Evolutionary conservation across 495 filamentous ascomycete species (phyloP).

Genomic region (Talaromyces trachyspermus): DNA sequence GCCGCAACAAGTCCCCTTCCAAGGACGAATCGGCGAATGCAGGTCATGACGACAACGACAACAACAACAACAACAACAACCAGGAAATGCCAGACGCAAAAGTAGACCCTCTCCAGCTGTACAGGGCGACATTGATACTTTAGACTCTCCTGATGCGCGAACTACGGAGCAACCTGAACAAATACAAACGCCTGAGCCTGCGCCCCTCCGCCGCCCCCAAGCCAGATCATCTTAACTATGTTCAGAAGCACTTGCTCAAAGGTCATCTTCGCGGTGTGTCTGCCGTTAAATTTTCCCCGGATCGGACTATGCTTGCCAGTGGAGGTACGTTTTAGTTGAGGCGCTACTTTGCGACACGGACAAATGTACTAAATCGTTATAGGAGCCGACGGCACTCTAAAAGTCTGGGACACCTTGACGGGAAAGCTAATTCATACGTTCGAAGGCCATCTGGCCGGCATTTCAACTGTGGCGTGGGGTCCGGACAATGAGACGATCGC

Average conservation of each 20-base stretch:
- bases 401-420: constrained; percentile 78
- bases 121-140: not conserved
- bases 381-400: constrained; percentile 82
- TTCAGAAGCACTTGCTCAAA: constrained; percentile 53
- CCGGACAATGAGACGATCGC: constrained; percentile 81
- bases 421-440: constrained; percentile 77
- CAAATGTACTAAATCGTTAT: constrained; percentile 6
- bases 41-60: constrained; percentile 9
- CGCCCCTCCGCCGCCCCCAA: constrained; percentile 36
- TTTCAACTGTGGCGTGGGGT: constrained; percentile 84
- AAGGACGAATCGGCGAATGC: constrained; percentile 1
- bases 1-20: constrained; percentile 10
- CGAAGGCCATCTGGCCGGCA: constrained; percentile 87
- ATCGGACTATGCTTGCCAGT: constrained; percentile 83
- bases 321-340: constrained; percentile 47
- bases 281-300: constrained; percentile 84
- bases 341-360: not conserved
- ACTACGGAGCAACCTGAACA: constrained; percentile 3
- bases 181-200: constrained; percentile 16
- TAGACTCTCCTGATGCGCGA: constrained; percentile 7
- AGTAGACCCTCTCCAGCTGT: constrained; percentile 1
- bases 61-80: constrained; percentile 8
- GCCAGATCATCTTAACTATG: constrained; percentile 49
- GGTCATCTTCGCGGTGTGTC: constrained; percentile 76
- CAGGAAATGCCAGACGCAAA: constrained; percentile 7